A percentile compares a stretch with the other conserved stretches of the same genome.
Conservation (phyloP, 163 green algal genomes). For the Scenedesmus sp. region DNA sequence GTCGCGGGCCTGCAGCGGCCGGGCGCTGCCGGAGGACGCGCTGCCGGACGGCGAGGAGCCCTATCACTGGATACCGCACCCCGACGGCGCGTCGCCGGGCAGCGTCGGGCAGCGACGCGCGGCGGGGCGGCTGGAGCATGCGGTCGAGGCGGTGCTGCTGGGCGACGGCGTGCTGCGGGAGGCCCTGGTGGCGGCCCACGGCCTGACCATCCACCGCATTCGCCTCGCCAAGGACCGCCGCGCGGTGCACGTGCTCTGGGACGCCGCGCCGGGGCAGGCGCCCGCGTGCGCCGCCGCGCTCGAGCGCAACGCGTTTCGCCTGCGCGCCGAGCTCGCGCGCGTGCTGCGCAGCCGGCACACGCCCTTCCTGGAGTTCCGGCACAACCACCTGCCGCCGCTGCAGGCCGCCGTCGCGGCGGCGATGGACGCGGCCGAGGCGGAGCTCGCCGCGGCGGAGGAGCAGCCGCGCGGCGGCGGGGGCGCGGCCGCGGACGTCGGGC, state of each 20-base stretch:
- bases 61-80: conserved; percentile 19
- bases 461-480: neutral
- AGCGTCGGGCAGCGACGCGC: conserved; percentile 1
- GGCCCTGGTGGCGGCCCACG: conserved; percentile 23
- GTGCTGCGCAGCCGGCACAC: conserved; percentile 25
- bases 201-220: conserved; percentile 28
- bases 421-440: conserved; percentile 22
- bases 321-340: conserved; percentile 26
- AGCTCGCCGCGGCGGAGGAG: conserved; percentile 4
- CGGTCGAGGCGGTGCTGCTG: conserved; percentile 33
- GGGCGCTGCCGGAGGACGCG: neutral
- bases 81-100: neutral
- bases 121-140: neutral
- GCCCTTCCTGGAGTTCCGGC: conserved; percentile 39
- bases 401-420: conserved; percentile 25
- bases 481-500: too few relatives aligned
- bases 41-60: neutral
- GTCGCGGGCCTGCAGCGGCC: too few relatives aligned
- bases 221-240: conserved; percentile 17
- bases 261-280: conserved; percentile 9
- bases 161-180: conserved; percentile 21
- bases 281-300: conserved; percentile 8
- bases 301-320: conserved; percentile 31
- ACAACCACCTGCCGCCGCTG: conserved; percentile 23
- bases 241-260: conserved; percentile 35